A percentile compares a stretch with the other conserved stretches of the same genome.
These are phyloP conservation scores for Periconia sp. DNA, from an alignment of 2,329 filamentous ascomycete species.

Conservation along the genomic window DNA sequence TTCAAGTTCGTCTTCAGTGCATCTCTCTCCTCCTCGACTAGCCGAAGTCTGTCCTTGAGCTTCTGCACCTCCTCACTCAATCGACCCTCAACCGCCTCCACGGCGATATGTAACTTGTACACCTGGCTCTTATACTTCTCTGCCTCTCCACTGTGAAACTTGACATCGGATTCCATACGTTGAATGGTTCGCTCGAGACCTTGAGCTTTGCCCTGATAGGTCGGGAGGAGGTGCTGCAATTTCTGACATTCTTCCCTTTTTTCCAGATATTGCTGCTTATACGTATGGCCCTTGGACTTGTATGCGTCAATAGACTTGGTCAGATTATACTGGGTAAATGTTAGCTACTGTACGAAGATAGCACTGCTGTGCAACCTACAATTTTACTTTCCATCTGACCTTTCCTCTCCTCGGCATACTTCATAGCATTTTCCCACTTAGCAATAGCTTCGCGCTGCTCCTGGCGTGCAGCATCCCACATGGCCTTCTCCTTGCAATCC, in stretches of 20 bases:
- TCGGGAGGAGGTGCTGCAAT: slow-evolving; percentile 29
- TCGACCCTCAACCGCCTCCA: slow-evolving; percentile 68
- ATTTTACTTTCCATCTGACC: slow-evolving; percentile 29
- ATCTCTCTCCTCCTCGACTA: slow-evolving; percentile 76
- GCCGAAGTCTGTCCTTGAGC: slow-evolving; percentile 66
- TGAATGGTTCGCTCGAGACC: slow-evolving; percentile 32
- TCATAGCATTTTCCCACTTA: slow-evolving; percentile 41
- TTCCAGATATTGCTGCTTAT: slow-evolving; percentile 9
- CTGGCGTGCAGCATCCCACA: slow-evolving; percentile 37
- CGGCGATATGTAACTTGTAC: slow-evolving; percentile 50
- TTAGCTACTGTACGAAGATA: neutral
- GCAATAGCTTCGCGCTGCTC: slow-evolving; percentile 37
- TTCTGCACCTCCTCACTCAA: slow-evolving; percentile 71
- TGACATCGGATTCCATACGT: slow-evolving; percentile 36
- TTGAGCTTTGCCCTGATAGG: slow-evolving; percentile 37
- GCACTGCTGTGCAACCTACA: slow-evolving; percentile 21
- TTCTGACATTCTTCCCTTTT: slow-evolving; percentile 27
- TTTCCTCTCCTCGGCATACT: slow-evolving; percentile 37
- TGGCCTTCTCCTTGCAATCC: slow-evolving; percentile 29
- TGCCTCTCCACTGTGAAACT: slow-evolving; percentile 40
- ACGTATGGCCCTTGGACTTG: slow-evolving; percentile 28
- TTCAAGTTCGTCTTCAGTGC: slow-evolving; percentile 73
- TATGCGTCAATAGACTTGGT: slow-evolving; percentile 24
- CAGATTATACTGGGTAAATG: slow-evolving; percentile 1
- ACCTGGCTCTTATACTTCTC: slow-evolving; percentile 49